Evolutionary conservation across 106 monocot species (phyloP), one percentile per base, ranked within the genome.

Genomic region (Chionographis japonica): DNA sequence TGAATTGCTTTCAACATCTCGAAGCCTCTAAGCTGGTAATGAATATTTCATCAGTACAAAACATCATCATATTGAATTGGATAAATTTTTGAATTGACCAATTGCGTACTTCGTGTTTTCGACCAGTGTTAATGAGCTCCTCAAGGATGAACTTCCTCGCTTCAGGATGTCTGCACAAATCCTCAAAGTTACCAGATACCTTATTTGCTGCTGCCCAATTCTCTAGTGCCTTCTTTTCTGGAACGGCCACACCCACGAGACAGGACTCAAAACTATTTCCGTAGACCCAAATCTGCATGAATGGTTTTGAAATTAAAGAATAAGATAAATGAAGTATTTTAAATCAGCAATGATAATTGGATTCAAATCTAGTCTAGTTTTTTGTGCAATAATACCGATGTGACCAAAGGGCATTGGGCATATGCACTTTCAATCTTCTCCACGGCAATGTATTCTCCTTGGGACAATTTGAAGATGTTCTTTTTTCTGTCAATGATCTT

Each of bases 401-500:
- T 57, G 54, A 92, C 56, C 27, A 87, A 56, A 12, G 86, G 81
- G 56, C 86, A 89, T 40, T 80, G 92, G 62, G 56, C 60, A 66
- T 89, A 97, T 52, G 73, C 68, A 46, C 71, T 89, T 65, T 97
- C 92, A 27, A 97, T 65, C 57, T 70, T 83, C 72, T 97, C 97
- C 11, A 97, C 92, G 11, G 92, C 89, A 70, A 97, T 61, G 70
- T 97, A 97, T 74, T 97, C 97, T 57, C 97, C 97, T 69, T 97
- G 97, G 2, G 92, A 92, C 76, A 97, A 70, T 76, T 97, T 97
- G 56, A 97, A 97, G 15, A 97, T 97, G 65, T 97, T 97, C 78
- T 97, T 92, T 66, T 89, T 97, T 63, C 97, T 88, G 80, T 97
- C 97, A 17, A 97, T 92, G 40, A 97, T 92, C 87, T 97, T 97